These are phyloP conservation scores for Penicilliopsis zonata DNA, from an alignment of 495 filamentous ascomycete genomes.

Conservation along the genomic window DNA sequence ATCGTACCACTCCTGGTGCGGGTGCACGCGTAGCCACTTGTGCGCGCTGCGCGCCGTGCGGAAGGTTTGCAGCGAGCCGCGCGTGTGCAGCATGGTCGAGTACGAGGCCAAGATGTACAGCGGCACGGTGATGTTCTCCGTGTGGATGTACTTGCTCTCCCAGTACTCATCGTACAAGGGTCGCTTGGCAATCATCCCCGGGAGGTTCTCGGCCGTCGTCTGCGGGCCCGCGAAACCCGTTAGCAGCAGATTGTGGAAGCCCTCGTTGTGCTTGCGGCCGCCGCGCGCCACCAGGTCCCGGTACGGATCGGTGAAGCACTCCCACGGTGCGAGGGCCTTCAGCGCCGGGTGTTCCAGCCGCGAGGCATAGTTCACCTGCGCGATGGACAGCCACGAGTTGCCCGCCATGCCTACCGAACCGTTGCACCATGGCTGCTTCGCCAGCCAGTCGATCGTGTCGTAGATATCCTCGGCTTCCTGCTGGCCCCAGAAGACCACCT, in stretches of 20 bases:
- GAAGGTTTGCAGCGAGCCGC: conserved; percentile 8
- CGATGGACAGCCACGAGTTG: conserved; percentile 19
- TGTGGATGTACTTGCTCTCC: conserved; percentile 9
- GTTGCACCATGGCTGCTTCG: conserved; percentile 10
- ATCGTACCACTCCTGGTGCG: conserved; percentile 23
- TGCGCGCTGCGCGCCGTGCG: conserved; percentile 1
- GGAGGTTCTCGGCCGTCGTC: conserved; percentile 4
- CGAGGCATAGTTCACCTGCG: conserved; percentile 22
- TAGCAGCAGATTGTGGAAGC: conserved; percentile 4
- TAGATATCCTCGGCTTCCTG: conserved; percentile 10
- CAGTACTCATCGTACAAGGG: conserved; percentile 11
- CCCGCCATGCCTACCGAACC: conserved; percentile 11
- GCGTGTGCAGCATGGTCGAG: conserved; percentile 8
- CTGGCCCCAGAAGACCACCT: conserved; percentile 11
- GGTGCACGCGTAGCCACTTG: conserved; percentile 23
- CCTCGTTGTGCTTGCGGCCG: conserved; percentile 4
- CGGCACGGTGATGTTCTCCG: conserved; percentile 9
- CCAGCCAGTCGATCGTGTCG: conserved; percentile 7
- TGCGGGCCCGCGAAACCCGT: conserved; percentile 2
- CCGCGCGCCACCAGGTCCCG: conserved; percentile 11
- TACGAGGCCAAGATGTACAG: conserved; percentile 15
- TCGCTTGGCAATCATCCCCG: conserved; percentile 3
- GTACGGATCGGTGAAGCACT: conserved; percentile 23
- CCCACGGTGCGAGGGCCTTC: conserved; percentile 28
- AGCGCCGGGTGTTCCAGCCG: conserved; percentile 19